phyloP scores from a whole-genome alignment of 2,329 filamentous ascomycete species.

The Stylonectria norvegica region DNA sequence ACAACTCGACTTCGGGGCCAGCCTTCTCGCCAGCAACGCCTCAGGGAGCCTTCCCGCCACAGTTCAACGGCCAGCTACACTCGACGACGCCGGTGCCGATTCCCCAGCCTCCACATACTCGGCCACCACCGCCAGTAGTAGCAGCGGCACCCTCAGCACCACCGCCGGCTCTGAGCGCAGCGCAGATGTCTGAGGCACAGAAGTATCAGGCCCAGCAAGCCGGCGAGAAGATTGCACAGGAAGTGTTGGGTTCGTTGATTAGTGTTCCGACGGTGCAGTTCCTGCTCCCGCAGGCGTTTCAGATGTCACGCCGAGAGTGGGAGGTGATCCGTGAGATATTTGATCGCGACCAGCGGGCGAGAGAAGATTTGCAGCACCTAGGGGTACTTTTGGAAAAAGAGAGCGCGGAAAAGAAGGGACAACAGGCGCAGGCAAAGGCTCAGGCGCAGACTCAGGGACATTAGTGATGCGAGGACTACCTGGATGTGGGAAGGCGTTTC shows the following conservation, averaged over 20 bases:
- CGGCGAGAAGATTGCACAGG: slow-evolving; percentile 56
- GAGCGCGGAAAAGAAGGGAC: slow-evolving; percentile 26
- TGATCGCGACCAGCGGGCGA: slow-evolving; percentile 60
- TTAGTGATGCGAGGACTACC: too few species aligned
- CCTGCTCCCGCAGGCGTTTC: slow-evolving; percentile 64
- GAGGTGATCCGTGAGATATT: slow-evolving; percentile 68
- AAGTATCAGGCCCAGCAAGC: slow-evolving; percentile 43
- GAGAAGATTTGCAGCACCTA: slow-evolving; percentile 58
- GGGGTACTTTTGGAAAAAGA: slow-evolving; percentile 53
- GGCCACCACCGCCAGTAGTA: slow-evolving; percentile 9
- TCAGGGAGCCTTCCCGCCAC: slow-evolving; percentile 34
- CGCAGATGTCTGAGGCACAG: slow-evolving; percentile 32
- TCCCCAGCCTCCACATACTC: slow-evolving; percentile 31
- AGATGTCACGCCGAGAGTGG: slow-evolving; percentile 70
- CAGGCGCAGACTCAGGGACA: too few species aligned
- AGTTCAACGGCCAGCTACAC: slow-evolving; percentile 30
- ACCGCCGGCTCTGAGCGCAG: slow-evolving; percentile 17
- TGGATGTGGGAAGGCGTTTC: too few species aligned
- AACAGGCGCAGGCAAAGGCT: too few species aligned
- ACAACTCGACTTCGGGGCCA: slow-evolving; percentile 47
- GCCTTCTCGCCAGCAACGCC: slow-evolving; percentile 54
- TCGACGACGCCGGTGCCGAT: slow-evolving; percentile 36
- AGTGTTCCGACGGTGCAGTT: slow-evolving; percentile 65
- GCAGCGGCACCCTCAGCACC: slow-evolving; percentile 10
- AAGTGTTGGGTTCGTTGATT: slow-evolving; percentile 62